Percentiles rank a stretch among this genome's conserved stretches.
These are phyloP conservation scores for Macrolepiota fuliginosa DNA, from an alignment of 768 basidiomycete genomes.

Conservation along the genomic window DNA sequence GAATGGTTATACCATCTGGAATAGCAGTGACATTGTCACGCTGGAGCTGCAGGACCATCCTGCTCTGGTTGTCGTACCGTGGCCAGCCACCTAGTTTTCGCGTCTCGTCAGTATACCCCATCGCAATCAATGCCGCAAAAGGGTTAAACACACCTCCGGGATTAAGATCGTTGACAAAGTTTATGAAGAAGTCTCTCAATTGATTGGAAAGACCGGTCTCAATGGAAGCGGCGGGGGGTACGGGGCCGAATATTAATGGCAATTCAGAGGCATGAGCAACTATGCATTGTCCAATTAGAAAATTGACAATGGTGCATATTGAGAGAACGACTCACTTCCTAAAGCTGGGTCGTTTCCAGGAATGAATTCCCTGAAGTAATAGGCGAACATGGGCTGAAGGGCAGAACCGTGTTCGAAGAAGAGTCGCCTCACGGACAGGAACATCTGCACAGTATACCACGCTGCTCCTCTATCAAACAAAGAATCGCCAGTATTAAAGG, in stretches of 20 bases:
- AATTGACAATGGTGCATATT: not conserved
- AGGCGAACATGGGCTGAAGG: constrained; percentile 48
- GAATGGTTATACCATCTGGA: constrained; percentile 41
- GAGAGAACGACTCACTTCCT: constrained; percentile 37
- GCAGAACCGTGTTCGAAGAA: constrained; percentile 48
- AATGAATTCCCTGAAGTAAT: constrained; percentile 56
- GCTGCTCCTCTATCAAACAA: constrained; percentile 54
- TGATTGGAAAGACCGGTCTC: constrained; percentile 46
- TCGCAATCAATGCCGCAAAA: not conserved
- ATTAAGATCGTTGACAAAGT: constrained; percentile 54
- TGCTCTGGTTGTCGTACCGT: constrained; percentile 30
- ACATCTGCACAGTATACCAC: constrained; percentile 63
- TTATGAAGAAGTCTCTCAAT: constrained; percentile 53
- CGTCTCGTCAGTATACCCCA: not conserved
- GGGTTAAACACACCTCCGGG: constrained; percentile 40
- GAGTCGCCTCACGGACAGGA: constrained; percentile 44
- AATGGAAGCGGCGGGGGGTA: constrained; percentile 32
- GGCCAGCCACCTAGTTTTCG: constrained; percentile 43
- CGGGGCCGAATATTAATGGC: constrained; percentile 44
- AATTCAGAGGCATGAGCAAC: constrained; percentile 52
- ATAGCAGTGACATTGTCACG: constrained; percentile 53
- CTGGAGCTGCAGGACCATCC: constrained; percentile 45
- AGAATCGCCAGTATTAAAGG: constrained; percentile 58
- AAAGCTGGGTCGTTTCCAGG: constrained; percentile 46
- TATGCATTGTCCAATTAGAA: constrained; percentile 14